Evolutionary conservation across 768 basidiomycete species (phyloP), one percentile per base, ranked within the genome.

Genomic region (Phylloporus arenicola): DNA sequence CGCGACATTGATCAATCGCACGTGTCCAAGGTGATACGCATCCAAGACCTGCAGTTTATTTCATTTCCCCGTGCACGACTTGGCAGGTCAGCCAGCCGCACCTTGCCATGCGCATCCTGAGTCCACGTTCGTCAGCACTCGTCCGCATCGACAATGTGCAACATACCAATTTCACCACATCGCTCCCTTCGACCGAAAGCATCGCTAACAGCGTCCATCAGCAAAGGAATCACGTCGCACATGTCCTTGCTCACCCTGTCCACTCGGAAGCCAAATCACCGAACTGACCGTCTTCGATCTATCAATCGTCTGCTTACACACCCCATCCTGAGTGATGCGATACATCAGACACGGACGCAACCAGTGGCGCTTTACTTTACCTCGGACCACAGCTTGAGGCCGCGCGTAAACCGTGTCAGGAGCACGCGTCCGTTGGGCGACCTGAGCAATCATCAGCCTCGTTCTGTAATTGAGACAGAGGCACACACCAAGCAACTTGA

Each of bases 351-450:
- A 25, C 27, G 12, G 6, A 24, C n/a, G 10, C 31, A 14, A 37
- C 20, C 16, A 34, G 9, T 10, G 3, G 12, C 8, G 14, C 6
- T 34, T 2, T 3, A 11, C 48, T 10, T 49, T 50, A 76, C 77
- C 63, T 75, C 72, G n/a, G 69, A 72, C 78, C 78, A 80, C 19
- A 80, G 50, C 53, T 81, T 80, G 48, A 79, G 63, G 20, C 70
- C 72, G 8, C 74, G 75, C 20, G 64, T 70, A 37, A 77, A 68
- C 54, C 77, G 77, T 3, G 78, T 77, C 34, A 80, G 63, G 33
- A 80, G 64, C 10, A 67, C 53, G 17, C 62, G 65, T 14, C 78
- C 75, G 27, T 67, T 71, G 3, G 79, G 80, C 6, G 78, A 77
- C 77, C 75, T 75, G 3, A 35, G n/a, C n/a, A 3, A 19, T 35